phyloP scores from a whole-genome alignment of 1,139 yeast genomes.

The Blastobotrys persicus region DNA sequence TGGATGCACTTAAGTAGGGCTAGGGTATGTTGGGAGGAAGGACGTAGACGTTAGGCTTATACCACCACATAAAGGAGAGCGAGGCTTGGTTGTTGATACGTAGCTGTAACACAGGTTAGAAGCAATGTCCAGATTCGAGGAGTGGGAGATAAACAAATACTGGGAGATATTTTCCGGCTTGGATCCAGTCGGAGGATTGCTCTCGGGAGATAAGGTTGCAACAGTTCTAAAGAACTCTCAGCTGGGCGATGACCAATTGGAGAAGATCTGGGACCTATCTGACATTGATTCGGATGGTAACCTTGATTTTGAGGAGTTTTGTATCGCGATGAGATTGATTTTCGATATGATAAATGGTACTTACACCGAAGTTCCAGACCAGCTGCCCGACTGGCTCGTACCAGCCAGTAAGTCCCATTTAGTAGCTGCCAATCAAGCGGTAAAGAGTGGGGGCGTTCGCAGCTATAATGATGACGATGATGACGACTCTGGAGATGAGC shows the following conservation, averaged over 20 bases:
- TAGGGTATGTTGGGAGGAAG: background rate
- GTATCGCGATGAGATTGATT: slow-evolving; percentile 92
- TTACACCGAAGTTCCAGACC: slow-evolving; percentile 57
- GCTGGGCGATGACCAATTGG: slow-evolving; percentile 68
- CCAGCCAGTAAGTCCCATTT: slow-evolving; percentile 86
- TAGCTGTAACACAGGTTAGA: background rate
- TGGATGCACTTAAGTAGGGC: background rate
- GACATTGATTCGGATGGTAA: slow-evolving; percentile 91
- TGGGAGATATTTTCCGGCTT: slow-evolving; percentile 96
- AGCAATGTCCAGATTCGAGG: slow-evolving; percentile 54
- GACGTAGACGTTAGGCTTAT: too few species aligned
- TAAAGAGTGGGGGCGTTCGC: slow-evolving; percentile 29
- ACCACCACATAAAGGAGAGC: too few species aligned
- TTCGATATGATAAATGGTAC: slow-evolving; percentile 87
- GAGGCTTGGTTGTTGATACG: too few species aligned
- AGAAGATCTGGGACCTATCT: slow-evolving; percentile 85
- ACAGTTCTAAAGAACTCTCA: slow-evolving; percentile 88
- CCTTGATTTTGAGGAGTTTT: slow-evolving; percentile 94
- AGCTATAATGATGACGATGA: slow-evolving; percentile 40
- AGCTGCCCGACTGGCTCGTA: slow-evolving; percentile 85
- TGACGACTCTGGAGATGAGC: slow-evolving; percentile 40
- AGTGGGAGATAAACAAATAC: slow-evolving; percentile 92
- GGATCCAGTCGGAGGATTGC: slow-evolving; percentile 71
- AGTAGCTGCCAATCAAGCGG: slow-evolving; percentile 75
- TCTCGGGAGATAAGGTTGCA: slow-evolving; percentile 81